phyloP scores from a whole-genome alignment of 208 protist species.

The Acanthamoeba healyi region DNA sequence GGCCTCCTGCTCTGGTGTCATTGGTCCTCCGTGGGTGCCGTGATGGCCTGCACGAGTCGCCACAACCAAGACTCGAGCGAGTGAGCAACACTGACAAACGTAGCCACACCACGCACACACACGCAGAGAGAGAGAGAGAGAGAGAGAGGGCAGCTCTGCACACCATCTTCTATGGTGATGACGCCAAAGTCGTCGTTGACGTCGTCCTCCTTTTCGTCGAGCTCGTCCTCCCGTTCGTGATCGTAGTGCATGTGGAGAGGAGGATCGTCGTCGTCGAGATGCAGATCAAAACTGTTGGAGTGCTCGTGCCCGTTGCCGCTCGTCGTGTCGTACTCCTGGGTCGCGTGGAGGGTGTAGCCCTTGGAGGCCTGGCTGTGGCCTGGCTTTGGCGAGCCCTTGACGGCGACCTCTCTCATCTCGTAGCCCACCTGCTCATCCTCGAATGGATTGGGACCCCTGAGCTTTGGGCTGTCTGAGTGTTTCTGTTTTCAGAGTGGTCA shows the following conservation, averaged over 20 bases:
- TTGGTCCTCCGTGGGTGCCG: background rate
- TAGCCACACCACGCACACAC: background rate
- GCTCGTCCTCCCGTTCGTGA: background rate
- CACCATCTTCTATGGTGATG: background rate
- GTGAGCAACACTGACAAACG: background rate
- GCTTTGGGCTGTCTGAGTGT: background rate
- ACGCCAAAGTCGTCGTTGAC: constrained; percentile 3
- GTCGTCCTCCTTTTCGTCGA: background rate
- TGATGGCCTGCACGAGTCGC: background rate
- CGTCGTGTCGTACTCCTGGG: background rate
- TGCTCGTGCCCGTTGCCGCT: background rate
- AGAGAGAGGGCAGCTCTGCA: too few relatives aligned
- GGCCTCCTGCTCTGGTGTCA: background rate
- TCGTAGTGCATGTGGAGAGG: background rate
- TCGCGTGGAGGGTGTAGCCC: background rate
- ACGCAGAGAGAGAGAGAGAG: background rate
- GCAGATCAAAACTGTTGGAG: background rate
- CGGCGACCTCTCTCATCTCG: background rate
- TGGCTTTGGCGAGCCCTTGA: background rate
- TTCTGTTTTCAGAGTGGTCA: background rate
- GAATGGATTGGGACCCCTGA: background rate
- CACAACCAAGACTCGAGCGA: background rate
- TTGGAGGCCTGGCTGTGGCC: background rate
- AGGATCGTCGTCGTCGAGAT: background rate
- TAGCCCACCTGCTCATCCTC: background rate